Evolutionary conservation across 2,329 filamentous ascomycete genomes (phyloP), one percentile per base, ranked within the genome.

Genomic region (Colletotrichum sp.): DNA sequence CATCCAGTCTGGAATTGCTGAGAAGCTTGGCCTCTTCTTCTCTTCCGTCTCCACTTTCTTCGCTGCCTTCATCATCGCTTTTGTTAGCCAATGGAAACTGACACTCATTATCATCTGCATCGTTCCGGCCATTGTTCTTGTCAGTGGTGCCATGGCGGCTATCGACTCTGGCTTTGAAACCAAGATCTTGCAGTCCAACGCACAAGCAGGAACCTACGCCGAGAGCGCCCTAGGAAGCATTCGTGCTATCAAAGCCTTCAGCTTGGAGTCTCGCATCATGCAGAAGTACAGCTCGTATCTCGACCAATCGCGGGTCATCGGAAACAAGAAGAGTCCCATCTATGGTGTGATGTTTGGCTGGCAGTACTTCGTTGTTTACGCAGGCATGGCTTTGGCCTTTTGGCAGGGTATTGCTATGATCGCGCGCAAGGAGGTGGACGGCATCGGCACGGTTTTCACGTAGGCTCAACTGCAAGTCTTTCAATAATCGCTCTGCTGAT

Each of bases 101-200:
- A 84, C 86, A 0, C 79, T 87, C 3, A 85, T 87, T 66, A 84
- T 87, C n/a, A 80, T 88, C 44, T 83, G 83, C 75, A 86, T 90
- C 57, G 82, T 89, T 1, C 77, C 78, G 3, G 63, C 72, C 18
- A 44, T 78, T 18, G 16, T 78, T 2, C 26, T 78, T 60, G 66
- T 77, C 7, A 21, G 80, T 15, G 79, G 79, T 6, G 52, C 76
- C 12, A 78, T 78, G n/a, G 69, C 81, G 15, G 70, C 74, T 15
- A 71, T 81, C 6, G 81, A 83, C 64, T 74, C 80, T 21, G 59
- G 36, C 13, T 76, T 80, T 28, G 80, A 83, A 36, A 77, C 75
- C 57, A 77, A 74, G 36, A 78, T 81, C 49, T 69, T 83, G 24
- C 76, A 77, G 13, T 76, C 80, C n/a, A 80, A 82, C 60, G 78